Percentiles rank a stretch among this genome's conserved stretches.
Conservation (phyloP, 495 filamentous ascomycete genomes). For the Penicillium chermesinum region DNA sequence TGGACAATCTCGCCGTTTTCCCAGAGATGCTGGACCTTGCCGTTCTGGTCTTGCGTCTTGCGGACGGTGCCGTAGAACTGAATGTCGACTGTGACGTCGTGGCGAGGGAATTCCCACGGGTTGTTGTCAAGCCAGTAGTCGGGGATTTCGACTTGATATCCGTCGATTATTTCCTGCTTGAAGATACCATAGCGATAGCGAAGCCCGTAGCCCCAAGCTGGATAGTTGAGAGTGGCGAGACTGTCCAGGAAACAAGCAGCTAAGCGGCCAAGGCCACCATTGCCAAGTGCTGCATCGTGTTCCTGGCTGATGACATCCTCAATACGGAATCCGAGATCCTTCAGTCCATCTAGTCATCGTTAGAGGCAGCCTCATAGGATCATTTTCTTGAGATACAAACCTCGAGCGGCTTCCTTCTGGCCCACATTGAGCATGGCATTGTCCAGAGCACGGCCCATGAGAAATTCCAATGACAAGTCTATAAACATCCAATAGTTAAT, state of each 20-base stretch:
- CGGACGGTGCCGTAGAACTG: slow-evolving; percentile 88
- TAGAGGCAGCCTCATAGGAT: not conserved
- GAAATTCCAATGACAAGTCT: slow-evolving; percentile 90
- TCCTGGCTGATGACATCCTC: slow-evolving; percentile 95
- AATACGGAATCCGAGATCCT: slow-evolving; percentile 89
- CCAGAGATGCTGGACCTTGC: slow-evolving; percentile 69
- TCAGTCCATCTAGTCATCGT: slow-evolving; percentile 59
- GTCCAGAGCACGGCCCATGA: slow-evolving; percentile 94
- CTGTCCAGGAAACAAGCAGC: slow-evolving; percentile 97
- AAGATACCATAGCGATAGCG: slow-evolving; percentile 98
- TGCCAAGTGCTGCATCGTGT: slow-evolving; percentile 93
- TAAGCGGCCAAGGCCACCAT: slow-evolving; percentile 89
- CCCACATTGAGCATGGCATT: slow-evolving; percentile 98
- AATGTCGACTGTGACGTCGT: slow-evolving; percentile 91
- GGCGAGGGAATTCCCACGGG: slow-evolving; percentile 96
- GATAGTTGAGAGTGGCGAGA: slow-evolving; percentile 86
- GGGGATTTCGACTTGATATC: slow-evolving; percentile 94
- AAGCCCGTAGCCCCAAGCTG: slow-evolving; percentile 95
- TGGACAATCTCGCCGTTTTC: slow-evolving; percentile 90
- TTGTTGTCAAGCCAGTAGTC: slow-evolving; percentile 99
- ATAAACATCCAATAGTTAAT: slow-evolving; percentile 9
- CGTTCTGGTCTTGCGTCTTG: slow-evolving; percentile 67
- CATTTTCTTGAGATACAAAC: slow-evolving; percentile 34
- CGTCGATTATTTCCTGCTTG: slow-evolving; percentile 97
- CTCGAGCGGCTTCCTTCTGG: slow-evolving; percentile 76